Percentiles rank a stretch among this genome's conserved stretches.
These are phyloP conservation scores for Colletotrichum filicis DNA, from an alignment of 2,329 filamentous ascomycete species.

Conservation along the genomic window DNA sequence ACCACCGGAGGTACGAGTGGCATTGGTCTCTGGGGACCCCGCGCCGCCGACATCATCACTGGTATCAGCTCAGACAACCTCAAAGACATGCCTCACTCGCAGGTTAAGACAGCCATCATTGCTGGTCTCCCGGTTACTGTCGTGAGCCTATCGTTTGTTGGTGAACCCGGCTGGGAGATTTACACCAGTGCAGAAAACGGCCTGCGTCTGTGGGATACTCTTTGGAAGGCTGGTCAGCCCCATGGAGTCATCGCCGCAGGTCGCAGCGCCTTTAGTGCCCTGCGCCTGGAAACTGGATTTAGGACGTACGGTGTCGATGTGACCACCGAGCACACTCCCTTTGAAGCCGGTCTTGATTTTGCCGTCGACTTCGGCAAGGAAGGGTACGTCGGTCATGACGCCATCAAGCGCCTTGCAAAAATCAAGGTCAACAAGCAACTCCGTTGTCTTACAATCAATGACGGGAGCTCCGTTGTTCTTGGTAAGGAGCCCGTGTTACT, in stretches of 20 bases:
- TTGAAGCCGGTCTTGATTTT: conserved; percentile 65
- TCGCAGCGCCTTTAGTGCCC: conserved; percentile 65
- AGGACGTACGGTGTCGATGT: conserved; percentile 68
- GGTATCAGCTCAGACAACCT: conserved; percentile 58
- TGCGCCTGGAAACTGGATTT: conserved; percentile 70
- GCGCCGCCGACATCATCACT: conserved; percentile 61
- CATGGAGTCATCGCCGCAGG: conserved; percentile 69
- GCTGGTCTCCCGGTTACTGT: conserved; percentile 66
- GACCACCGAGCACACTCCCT: conserved; percentile 70
- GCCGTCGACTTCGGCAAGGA: conserved; percentile 60
- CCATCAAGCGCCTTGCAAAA: conserved; percentile 54
- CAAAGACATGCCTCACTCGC: conserved; percentile 60
- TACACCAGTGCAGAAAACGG: conserved; percentile 70
- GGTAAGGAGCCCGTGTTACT: conserved; percentile 71
- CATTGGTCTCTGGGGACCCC: conserved; percentile 72
- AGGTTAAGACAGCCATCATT: conserved; percentile 59
- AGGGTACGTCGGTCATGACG: conserved; percentile 62
- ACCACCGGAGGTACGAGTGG: conserved; percentile 70
- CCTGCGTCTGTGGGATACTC: conserved; percentile 66
- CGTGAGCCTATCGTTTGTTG: conserved; percentile 69
- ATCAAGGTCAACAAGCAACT: conserved; percentile 46
- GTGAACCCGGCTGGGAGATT: conserved; percentile 72
- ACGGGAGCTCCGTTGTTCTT: conserved; percentile 66
- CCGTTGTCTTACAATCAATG: conserved; percentile 65
- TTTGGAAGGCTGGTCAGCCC: conserved; percentile 64